These are phyloP conservation scores for Talaromyces ruber DNA, from an alignment of 495 filamentous ascomycete species.

Conservation along the genomic window DNA sequence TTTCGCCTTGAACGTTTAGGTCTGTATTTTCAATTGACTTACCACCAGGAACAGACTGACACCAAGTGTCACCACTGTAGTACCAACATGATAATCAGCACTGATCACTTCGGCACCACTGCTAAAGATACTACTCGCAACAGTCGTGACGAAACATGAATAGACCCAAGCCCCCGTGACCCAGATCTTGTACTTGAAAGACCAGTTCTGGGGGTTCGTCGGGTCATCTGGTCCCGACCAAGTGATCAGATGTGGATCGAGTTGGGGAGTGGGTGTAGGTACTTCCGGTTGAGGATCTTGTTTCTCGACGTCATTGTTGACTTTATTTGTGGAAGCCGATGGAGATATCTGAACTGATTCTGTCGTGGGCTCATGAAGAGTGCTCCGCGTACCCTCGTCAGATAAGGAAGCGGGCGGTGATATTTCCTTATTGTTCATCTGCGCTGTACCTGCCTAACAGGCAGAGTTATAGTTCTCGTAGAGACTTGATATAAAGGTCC, in stretches of 20 bases:
- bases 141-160: not conserved
- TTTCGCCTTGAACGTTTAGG: not conserved
- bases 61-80: not conserved
- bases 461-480: not conserved
- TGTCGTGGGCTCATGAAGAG: not conserved
- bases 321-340: not conserved
- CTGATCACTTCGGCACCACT: not conserved
- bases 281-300: not conserved
- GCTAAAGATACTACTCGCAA: not conserved
- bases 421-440: not conserved
- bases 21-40: not conserved
- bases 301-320: not conserved
- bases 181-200: not conserved
- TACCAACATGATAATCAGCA: not conserved
- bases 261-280: not conserved
- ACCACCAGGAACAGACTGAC: not conserved
- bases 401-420: not conserved
- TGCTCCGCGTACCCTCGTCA: not conserved
- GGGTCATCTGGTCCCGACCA: slow-evolving; percentile 8
- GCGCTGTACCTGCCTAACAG: not conserved
- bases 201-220: slow-evolving; percentile 3
- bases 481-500: not conserved
- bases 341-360: not conserved
- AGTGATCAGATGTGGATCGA: not conserved
- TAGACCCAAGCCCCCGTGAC: not conserved